Percentiles rank a stretch among this genome's conserved stretches.
These are phyloP conservation scores for Fragaria ananassa DNA, from an alignment of 306 rosid genomes.

Conservation along the genomic window DNA sequence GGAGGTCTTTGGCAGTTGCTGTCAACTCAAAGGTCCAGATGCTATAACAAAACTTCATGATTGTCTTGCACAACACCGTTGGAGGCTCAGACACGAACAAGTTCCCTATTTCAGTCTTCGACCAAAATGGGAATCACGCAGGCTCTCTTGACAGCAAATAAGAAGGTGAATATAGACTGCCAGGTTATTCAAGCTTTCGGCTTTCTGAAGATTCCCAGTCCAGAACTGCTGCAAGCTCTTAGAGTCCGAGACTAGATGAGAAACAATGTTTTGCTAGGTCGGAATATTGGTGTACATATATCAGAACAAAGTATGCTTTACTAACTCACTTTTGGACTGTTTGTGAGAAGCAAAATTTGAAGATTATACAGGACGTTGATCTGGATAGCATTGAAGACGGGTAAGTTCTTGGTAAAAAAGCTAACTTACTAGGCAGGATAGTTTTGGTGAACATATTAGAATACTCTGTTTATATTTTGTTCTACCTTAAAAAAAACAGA, in stretches of 20 bases:
- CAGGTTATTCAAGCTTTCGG: no score
- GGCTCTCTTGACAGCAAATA: slow-evolving; percentile 38
- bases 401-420: slow-evolving; percentile 42
- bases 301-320: slow-evolving; percentile 83
- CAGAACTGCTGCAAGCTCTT: slow-evolving; percentile 51
- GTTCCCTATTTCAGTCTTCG: slow-evolving; percentile 70
- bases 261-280: slow-evolving; percentile 59
- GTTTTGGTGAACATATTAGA: background rate
- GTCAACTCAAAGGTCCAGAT: slow-evolving; percentile 84
- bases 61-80: slow-evolving; percentile 83
- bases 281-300: slow-evolving; percentile 88
- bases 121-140: slow-evolving; percentile 62
- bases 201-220: slow-evolving; percentile 34
- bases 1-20: slow-evolving; percentile 87
- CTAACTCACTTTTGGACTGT: slow-evolving; percentile 89
- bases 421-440: background rate
- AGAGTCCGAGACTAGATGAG: slow-evolving; percentile 62
- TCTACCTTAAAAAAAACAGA: background rate
- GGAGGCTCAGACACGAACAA: slow-evolving; percentile 75
- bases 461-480: background rate
- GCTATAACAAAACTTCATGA: slow-evolving; percentile 82
- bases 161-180: no score
- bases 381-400: slow-evolving; percentile 76
- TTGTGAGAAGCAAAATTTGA: slow-evolving; percentile 88
- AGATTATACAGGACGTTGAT: slow-evolving; percentile 64